Evolutionary conservation across 257 asterid genomes (phyloP).

Genomic region (Phtheirospermum japonicum): DNA sequence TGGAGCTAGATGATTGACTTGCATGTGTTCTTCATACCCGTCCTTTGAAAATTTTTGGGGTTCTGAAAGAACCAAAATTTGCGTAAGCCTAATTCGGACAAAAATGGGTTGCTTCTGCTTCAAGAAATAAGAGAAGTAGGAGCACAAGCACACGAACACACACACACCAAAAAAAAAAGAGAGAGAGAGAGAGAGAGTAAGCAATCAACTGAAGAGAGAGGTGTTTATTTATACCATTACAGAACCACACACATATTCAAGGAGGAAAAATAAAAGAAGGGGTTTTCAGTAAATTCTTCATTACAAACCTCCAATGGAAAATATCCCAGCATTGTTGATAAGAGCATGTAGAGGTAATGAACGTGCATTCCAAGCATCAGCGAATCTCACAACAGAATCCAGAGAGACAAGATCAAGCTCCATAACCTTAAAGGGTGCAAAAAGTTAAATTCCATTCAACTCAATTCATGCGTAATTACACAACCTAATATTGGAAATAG

Average conservation of each 20-base stretch:
- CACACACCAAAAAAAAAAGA: too few relatives aligned
- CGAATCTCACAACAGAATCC: slow-evolving; percentile 82
- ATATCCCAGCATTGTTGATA: slow-evolving; percentile 92
- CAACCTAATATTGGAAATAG: not conserved
- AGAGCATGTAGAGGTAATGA: slow-evolving; percentile 70
- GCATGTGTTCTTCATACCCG: slow-evolving; percentile 91
- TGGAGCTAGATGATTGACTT: slow-evolving; percentile 98
- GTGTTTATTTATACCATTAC: not conserved
- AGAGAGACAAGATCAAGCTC: slow-evolving; percentile 89
- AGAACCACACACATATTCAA: not conserved
- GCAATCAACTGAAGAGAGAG: slow-evolving; percentile 6
- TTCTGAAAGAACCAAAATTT: slow-evolving; percentile 46
- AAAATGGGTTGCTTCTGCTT: not conserved
- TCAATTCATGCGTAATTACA: not conserved
- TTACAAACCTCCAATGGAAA: slow-evolving; percentile 71
- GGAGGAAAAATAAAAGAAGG: slow-evolving; percentile 3
- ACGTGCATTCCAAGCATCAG: slow-evolving; percentile 85
- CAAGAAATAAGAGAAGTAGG: slow-evolving; percentile 7
- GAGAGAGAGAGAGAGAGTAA: not conserved
- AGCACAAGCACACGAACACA: not conserved
- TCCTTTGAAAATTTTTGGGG: slow-evolving; percentile 84
- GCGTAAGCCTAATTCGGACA: slow-evolving; percentile 22
- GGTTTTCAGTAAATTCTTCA: slow-evolving; percentile 11
- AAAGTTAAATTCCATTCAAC: slow-evolving; percentile 7
- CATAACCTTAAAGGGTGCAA: slow-evolving; percentile 60